A percentile compares a stretch with the other conserved stretches of the same genome.
phyloP scores from a whole-genome alignment of 225 moss, liverwort and hornwort genomes.

The Straminergon stramineum region DNA sequence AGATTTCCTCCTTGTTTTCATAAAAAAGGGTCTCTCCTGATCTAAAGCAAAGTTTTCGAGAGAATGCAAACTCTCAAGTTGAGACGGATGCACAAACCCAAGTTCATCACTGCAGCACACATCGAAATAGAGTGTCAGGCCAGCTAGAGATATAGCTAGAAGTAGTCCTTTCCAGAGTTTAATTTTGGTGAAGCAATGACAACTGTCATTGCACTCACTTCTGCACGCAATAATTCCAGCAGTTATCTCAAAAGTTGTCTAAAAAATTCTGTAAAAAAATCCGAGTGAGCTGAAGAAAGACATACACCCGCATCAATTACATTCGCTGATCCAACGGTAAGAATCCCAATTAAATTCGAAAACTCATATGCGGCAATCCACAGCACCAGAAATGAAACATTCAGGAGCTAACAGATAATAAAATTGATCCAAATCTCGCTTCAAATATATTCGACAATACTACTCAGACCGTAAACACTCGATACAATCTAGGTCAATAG shows the following conservation, averaged over 20 bases:
- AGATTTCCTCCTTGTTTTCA: slow-evolving; percentile 32
- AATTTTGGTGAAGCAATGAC: not conserved
- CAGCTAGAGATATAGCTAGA: not conserved
- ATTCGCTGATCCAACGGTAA: not conserved
- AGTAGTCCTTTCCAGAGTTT: not conserved
- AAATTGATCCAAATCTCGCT: not conserved
- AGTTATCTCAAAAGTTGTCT: not conserved
- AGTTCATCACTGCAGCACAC: slow-evolving; percentile 71
- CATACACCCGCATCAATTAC: not conserved
- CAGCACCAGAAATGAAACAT: not conserved
- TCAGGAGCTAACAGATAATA: not conserved
- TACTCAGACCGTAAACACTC: not conserved
- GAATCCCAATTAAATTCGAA: not conserved
- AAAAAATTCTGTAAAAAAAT: not conserved
- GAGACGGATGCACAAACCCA: slow-evolving; percentile 85
- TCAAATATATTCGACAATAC: not conserved
- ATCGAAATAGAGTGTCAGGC: not conserved
- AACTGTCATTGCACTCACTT: not conserved
- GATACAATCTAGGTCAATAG: not conserved
- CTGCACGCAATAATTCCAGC: not conserved
- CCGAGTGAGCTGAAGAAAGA: not conserved
- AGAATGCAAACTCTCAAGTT: slow-evolving; percentile 67
- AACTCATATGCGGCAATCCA: not conserved
- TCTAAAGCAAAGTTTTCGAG: slow-evolving; percentile 34
- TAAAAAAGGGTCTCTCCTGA: slow-evolving; percentile 39